Evolutionary conservation across 192 early-diverging fungal genomes (phyloP).

Genomic region (Physocladia obscura): DNA sequence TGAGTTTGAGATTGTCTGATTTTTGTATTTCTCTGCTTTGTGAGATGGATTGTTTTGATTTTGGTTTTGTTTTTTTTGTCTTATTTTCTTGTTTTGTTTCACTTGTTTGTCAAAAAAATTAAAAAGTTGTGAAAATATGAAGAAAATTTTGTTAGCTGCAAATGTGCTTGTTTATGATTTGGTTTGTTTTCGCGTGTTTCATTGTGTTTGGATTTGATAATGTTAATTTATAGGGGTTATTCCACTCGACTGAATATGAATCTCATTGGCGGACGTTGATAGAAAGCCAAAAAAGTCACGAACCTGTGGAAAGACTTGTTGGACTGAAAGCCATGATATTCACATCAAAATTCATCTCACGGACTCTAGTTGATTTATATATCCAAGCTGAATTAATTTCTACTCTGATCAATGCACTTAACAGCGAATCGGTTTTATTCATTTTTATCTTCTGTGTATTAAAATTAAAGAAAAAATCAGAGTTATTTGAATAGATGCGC

Average conservation of each 20-base stretch:
- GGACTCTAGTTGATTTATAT: not conserved
- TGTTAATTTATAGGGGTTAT: not conserved
- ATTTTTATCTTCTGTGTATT: not conserved
- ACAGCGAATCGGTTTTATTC: slow-evolving; percentile 4
- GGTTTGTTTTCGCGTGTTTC: not conserved
- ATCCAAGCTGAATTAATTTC: not conserved
- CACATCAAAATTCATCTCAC: not conserved
- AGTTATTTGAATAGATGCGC: not conserved
- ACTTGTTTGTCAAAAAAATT: not conserved
- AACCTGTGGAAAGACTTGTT: not conserved
- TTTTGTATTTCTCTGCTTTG: not conserved
- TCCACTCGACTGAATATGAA: not conserved
- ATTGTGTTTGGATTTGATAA: not conserved
- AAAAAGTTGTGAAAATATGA: not conserved
- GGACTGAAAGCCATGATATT: slow-evolving; percentile 6
- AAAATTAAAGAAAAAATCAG: not conserved
- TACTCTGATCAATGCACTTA: not conserved
- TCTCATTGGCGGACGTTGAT: not conserved
- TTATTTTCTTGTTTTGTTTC: not conserved
- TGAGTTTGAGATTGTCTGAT: not conserved
- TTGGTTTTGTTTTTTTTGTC: not conserved
- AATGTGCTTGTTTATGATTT: not conserved
- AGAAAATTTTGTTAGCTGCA: slow-evolving; percentile 1
- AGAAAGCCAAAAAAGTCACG: not conserved
- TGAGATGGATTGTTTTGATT: no score